These are phyloP conservation scores for Dendrobium huoshanense DNA, from an alignment of 106 monocot species.

Conservation along the genomic window DNA sequence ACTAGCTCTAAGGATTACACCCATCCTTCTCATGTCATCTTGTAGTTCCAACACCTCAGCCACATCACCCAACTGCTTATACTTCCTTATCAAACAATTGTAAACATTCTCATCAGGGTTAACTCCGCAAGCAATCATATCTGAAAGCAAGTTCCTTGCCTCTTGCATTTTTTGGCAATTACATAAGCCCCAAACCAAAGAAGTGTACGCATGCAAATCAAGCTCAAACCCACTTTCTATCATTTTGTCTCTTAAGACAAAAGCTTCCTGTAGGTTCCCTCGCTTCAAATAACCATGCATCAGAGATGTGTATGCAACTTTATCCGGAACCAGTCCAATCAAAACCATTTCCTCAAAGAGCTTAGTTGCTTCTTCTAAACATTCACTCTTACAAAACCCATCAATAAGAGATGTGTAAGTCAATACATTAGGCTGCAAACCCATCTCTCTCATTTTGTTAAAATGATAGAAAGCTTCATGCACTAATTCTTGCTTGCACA, in stretches of 20 bases:
- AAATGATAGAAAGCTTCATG: conserved; percentile 70
- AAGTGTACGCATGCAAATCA: conserved; percentile 60
- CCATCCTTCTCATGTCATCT: conserved; percentile 55
- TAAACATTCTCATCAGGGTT: conserved; percentile 66
- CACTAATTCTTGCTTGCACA: conserved; percentile 73
- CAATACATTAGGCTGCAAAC: conserved; percentile 59
- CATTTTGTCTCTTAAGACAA: conserved; percentile 60
- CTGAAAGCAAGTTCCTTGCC: conserved; percentile 50
- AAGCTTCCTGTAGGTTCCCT: conserved; percentile 59
- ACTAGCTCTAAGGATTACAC: conserved; percentile 8
- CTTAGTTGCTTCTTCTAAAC: conserved; percentile 37
- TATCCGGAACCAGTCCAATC: conserved; percentile 57
- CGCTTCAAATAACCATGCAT: conserved; percentile 68
- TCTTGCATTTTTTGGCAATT: conserved; percentile 41
- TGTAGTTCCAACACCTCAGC: conserved; percentile 39
- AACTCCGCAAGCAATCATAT: conserved; percentile 62
- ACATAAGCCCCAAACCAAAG: conserved; percentile 78
- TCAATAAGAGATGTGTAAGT: conserved; percentile 71
- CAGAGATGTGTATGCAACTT: conserved; percentile 64
- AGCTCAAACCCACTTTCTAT: conserved; percentile 51
- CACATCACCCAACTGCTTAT: conserved; percentile 45
- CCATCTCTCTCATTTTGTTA: conserved; percentile 52
- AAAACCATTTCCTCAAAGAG: conserved; percentile 67
- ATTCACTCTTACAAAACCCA: conserved; percentile 64
- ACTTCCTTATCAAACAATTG: conserved; percentile 65